Evolutionary conservation across 169 alveolate genomes (phyloP), one percentile per base, ranked within the genome.

Genomic region (Cryptosporidium parvum): DNA sequence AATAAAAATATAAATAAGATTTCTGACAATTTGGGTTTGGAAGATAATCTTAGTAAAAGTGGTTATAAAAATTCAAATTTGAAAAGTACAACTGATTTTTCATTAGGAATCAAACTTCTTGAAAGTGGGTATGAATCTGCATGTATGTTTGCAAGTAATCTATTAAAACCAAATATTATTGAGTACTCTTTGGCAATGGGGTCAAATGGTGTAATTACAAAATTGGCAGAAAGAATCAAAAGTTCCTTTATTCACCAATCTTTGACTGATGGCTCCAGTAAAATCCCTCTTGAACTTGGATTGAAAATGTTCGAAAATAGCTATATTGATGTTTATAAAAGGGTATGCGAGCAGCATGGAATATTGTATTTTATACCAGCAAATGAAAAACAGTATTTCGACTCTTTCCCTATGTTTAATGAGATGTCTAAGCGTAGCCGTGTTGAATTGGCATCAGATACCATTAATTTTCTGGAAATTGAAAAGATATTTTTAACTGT

Each of bases 301-400:
- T 44, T 80, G 26, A 39, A 61, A 21, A 80, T 80, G 73, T 80
- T 62, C 31, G 80, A 80, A 45, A 42, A 69, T 2, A 62, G 75
- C 26, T 62, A 62, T 48, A 37, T 62, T 9, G 89, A 80, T 37
- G 42, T 80, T 44, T 80, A 59, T 31, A 58, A 80, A 62, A 80
- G 89, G 52, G 89, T 80, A 62, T 80, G 69, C 44, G 89, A 80
- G 37, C 73, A 62, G 23, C 89, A 80, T 80, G 89, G 89, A 44
- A 59, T 80, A 39, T 37, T 65, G 33, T n/a, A 62, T 42, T 59
- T 80, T 62, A 44, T 65, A n/a, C 53, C 75, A 2, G 37, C 7
- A 42, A 37, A 62, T 29, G 52, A 59, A 23, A 62, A 59, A 7
- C 31, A 44, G 7, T 58, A 26, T 23, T 51, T 45, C 33, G 70